Conservation (phyloP, 257 asterid genomes). For the Fraxinus anomala region DNA sequence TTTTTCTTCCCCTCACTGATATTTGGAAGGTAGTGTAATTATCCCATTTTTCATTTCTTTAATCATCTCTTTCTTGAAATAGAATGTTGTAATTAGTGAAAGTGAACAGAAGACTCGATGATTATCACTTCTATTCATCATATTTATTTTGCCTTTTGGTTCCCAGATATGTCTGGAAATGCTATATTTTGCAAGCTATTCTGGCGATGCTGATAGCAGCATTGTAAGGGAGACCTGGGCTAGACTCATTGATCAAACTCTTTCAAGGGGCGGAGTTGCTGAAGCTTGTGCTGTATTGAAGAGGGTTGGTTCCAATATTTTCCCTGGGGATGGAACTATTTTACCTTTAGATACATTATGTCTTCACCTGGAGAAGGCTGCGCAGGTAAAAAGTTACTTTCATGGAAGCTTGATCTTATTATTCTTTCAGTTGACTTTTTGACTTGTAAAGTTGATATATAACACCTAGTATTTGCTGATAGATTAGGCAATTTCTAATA, state of each 20-base stretch:
- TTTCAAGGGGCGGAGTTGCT: slow-evolving; percentile 85
- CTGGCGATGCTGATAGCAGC: slow-evolving; percentile 94
- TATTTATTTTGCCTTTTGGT: slow-evolving; percentile 17
- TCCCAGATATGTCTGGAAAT: slow-evolving; percentile 85
- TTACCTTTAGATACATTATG: slow-evolving; percentile 87
- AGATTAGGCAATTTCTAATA: not conserved
- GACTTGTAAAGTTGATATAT: not conserved
- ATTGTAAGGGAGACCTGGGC: slow-evolving; percentile 93
- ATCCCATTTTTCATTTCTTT: slow-evolving; percentile 7
- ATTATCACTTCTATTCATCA: not conserved
- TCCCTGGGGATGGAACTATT: slow-evolving; percentile 83
- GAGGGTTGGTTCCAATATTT: slow-evolving; percentile 83
- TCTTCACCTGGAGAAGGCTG: slow-evolving; percentile 93
- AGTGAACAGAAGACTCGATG: not conserved
- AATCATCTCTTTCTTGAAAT: not conserved
- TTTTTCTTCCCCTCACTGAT: not conserved
- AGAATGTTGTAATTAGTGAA: not conserved
- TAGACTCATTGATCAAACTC: slow-evolving; percentile 91
- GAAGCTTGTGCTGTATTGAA: slow-evolving; percentile 89
- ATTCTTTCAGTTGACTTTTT: not conserved
- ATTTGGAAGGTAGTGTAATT: not conserved
- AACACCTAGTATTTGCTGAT: not conserved
- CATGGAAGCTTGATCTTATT: slow-evolving; percentile 1
- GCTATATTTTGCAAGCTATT: slow-evolving; percentile 93
- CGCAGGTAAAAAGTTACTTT: slow-evolving; percentile 46